A percentile compares a stretch with the other conserved stretches of the same genome.
These are phyloP conservation scores for Sugiyamaella xylanicola DNA, from an alignment of 1,139 yeast species.

Conservation along the genomic window DNA sequence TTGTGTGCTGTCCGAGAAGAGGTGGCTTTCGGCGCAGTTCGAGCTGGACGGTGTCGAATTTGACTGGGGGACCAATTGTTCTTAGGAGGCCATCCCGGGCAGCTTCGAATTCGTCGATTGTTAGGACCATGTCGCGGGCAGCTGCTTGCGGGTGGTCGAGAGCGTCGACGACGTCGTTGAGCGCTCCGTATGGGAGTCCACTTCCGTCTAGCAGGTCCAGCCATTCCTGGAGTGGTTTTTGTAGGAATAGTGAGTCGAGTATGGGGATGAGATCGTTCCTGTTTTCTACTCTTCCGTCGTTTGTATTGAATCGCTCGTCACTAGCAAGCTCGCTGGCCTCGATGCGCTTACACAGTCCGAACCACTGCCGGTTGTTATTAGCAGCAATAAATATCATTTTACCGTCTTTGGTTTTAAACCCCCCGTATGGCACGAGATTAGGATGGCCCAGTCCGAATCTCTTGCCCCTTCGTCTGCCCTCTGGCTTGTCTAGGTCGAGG, in stretches of 20 bases:
- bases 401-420: conserved; percentile 42
- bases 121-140: conserved; percentile 44
- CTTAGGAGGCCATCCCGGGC: conserved; percentile 41
- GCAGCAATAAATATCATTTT: conserved; percentile 46
- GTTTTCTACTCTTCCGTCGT: conserved; percentile 42
- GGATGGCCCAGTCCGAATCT: conserved; percentile 48
- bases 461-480: conserved; percentile 16
- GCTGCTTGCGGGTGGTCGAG: conserved; percentile 43
- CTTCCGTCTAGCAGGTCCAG: conserved; percentile 37
- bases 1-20: conserved; percentile 42
- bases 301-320: conserved; percentile 40
- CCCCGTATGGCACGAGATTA: conserved; percentile 46
- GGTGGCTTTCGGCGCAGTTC: conserved; percentile 47
- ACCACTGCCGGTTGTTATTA: conserved; percentile 44
- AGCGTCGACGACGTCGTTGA: conserved; percentile 44
- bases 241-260: conserved; percentile 34
- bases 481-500: conserved; percentile 30
- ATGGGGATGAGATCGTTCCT: conserved; percentile 39
- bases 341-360: conserved; percentile 39
- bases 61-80: conserved; percentile 44
- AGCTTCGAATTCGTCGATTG: conserved; percentile 35
- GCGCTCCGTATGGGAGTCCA: conserved; percentile 46
- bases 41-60: conserved; percentile 41
- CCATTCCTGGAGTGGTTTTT: conserved; percentile 43
- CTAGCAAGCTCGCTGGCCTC: conserved; percentile 40